Conservation (phyloP, 2,329 filamentous ascomycete species). For the Cordyceps javanica region DNA sequence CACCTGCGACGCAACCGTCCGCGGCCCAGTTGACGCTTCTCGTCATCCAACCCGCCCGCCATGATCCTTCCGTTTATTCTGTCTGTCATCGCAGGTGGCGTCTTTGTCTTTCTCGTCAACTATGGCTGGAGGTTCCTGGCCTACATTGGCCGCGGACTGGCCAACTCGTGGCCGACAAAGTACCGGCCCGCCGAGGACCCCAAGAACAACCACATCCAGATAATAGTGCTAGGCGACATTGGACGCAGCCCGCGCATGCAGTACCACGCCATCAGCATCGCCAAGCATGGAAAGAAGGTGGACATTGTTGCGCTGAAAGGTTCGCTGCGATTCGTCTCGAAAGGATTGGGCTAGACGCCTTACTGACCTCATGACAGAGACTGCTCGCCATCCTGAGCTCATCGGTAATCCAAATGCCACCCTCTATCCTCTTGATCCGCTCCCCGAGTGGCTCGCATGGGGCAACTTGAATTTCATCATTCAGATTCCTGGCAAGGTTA, state of each 20-base stretch:
- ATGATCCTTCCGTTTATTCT: slow-evolving; percentile 24
- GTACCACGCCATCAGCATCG: slow-evolving; percentile 91
- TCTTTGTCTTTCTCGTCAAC: slow-evolving; percentile 27
- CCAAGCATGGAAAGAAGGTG: slow-evolving; percentile 71
- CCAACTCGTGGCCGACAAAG: slow-evolving; percentile 26
- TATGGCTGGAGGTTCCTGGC: slow-evolving; percentile 18
- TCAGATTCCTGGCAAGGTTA: slow-evolving; percentile 74
- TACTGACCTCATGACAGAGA: slow-evolving; percentile 47
- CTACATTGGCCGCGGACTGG: slow-evolving; percentile 21
- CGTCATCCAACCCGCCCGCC: not conserved
- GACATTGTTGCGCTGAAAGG: slow-evolving; percentile 85
- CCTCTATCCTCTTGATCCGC: slow-evolving; percentile 62
- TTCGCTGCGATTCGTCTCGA: slow-evolving; percentile 28
- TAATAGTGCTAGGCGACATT: slow-evolving; percentile 91
- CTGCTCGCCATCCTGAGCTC: slow-evolving; percentile 73
- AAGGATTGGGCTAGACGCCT: not conserved
- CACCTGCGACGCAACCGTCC: not conserved
- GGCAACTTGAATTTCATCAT: slow-evolving; percentile 70
- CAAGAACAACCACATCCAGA: slow-evolving; percentile 53
- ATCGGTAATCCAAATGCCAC: slow-evolving; percentile 60
- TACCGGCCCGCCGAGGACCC: slow-evolving; percentile 29
- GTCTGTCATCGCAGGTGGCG: slow-evolving; percentile 28
- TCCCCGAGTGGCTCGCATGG: slow-evolving; percentile 61
- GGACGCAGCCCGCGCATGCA: slow-evolving; percentile 97
- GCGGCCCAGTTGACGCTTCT: not conserved